Conservation (phyloP, 2,329 filamentous ascomycete genomes). For the Fusarium dimerum region DNA sequence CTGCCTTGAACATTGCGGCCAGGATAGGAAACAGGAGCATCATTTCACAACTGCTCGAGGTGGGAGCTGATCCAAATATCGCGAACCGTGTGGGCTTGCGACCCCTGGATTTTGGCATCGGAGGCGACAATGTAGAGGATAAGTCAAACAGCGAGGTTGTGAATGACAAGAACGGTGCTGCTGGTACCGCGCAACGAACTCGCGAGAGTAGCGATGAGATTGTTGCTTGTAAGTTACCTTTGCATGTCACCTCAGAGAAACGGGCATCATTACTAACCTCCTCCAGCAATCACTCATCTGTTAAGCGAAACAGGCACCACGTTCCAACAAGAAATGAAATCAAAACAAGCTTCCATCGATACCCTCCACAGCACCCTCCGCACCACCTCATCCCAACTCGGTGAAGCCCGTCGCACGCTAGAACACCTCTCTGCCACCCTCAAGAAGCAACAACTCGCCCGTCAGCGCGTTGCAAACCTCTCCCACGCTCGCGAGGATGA, state of each 20-base stretch:
- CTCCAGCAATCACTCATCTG: conserved; percentile 75
- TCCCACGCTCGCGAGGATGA: conserved; percentile 73
- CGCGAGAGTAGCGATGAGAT: conserved; percentile 79
- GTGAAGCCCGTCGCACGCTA: conserved; percentile 72
- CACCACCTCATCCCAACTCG: conserved; percentile 75
- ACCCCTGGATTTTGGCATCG: conserved; percentile 93
- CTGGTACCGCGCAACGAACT: conserved; percentile 55
- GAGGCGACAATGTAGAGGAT: conserved; percentile 59
- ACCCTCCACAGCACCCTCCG: conserved; percentile 78
- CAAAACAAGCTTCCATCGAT: conserved; percentile 83
- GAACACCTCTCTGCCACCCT: conserved; percentile 69
- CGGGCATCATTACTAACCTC: conserved; percentile 1
- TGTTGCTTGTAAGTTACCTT: conserved; percentile 65
- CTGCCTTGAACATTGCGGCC: conserved; percentile 89
- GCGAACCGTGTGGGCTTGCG: conserved; percentile 86
- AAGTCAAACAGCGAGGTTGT: conserved; percentile 44
- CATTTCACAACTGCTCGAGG: conserved; percentile 93
- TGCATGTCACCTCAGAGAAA: not conserved
- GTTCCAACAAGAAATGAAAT: conserved; percentile 77
- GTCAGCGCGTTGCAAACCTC: conserved; percentile 77
- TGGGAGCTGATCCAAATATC: conserved; percentile 90
- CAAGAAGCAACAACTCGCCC: conserved; percentile 63
- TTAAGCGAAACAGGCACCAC: conserved; percentile 76
- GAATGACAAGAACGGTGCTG: conserved; percentile 45
- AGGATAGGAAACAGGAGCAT: conserved; percentile 92